Conservation (phyloP, 2,329 filamentous ascomycete species). For the Exophiala aquamarina region DNA sequence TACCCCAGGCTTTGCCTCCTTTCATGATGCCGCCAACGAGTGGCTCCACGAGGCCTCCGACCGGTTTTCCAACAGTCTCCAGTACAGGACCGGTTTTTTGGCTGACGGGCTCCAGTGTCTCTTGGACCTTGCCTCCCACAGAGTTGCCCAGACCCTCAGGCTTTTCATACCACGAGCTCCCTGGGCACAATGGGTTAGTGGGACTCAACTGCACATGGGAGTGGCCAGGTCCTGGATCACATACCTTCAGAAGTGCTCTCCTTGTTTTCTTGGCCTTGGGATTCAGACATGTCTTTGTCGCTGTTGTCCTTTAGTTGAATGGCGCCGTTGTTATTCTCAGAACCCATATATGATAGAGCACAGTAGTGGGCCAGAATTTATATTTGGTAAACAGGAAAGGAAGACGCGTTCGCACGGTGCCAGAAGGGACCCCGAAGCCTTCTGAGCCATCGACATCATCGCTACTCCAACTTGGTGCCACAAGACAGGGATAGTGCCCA, state of each 20-base stretch:
- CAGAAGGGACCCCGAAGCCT: too few relatives aligned
- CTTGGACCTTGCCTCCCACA: conserved; percentile 28
- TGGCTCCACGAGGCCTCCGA: conserved; percentile 30
- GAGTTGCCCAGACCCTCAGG: conserved; percentile 25
- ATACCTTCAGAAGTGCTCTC: conserved; percentile 3
- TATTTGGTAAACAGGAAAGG: too few relatives aligned
- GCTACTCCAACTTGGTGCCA: too few relatives aligned
- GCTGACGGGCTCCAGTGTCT: conserved; percentile 28
- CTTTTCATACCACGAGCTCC: conserved; percentile 14
- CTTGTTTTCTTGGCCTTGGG: conserved; percentile 3
- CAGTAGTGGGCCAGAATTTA: too few relatives aligned
- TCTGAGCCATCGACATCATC: conserved; percentile 3
- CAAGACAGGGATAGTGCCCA: too few relatives aligned
- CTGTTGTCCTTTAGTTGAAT: conserved; percentile 14
- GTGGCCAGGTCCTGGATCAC: too few relatives aligned
- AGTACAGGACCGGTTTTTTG: conserved; percentile 28
- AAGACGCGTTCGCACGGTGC: too few relatives aligned
- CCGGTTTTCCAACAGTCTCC: conserved; percentile 19
- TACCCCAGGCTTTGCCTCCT: conserved; percentile 26
- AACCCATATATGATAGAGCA: too few relatives aligned
- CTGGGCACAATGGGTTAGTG: too few relatives aligned
- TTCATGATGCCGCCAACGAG: conserved; percentile 28
- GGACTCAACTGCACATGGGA: too few relatives aligned
- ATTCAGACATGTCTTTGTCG: conserved; percentile 10
- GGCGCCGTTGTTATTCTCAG: not conserved